These are phyloP conservation scores for Brassica cretica DNA, from an alignment of 345 rosid genomes.

Conservation along the genomic window DNA sequence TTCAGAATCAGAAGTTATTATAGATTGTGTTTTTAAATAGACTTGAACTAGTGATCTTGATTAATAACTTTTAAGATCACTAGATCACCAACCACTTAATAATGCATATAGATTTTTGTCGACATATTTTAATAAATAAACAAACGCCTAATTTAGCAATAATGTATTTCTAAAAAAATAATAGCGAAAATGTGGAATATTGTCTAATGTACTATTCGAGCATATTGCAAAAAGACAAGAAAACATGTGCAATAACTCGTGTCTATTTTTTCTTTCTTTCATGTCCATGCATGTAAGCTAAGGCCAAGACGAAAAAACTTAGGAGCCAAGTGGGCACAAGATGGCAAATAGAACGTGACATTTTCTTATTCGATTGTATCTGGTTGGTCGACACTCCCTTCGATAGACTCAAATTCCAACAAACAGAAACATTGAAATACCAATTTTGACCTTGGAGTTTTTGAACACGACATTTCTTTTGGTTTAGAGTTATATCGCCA, in stretches of 20 bases:
- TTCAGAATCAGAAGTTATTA: background rate
- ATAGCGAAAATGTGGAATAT: background rate
- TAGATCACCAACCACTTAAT: background rate
- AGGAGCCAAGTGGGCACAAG: slow-evolving; percentile 23
- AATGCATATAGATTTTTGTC: background rate
- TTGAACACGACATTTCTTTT: slow-evolving; percentile 23
- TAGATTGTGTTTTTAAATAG: background rate
- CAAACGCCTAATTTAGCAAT: background rate
- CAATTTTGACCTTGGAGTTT: background rate
- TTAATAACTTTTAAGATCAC: background rate
- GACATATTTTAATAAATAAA: background rate
- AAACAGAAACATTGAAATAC: background rate
- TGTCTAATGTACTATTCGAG: background rate
- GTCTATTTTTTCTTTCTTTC: background rate
- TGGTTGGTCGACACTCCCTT: slow-evolving; percentile 19
- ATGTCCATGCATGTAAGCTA: background rate
- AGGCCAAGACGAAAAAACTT: background rate
- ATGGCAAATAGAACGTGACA: slow-evolving; percentile 15
- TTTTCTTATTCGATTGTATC: slow-evolving; percentile 12
- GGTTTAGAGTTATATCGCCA: slow-evolving; percentile 21
- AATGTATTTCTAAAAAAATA: background rate
- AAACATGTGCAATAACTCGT: slow-evolving; percentile 19
- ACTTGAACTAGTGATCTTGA: background rate
- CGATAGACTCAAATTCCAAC: background rate
- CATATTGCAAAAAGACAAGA: background rate